Evolutionary conservation across 495 filamentous ascomycete genomes (phyloP), one percentile per base, ranked within the genome.

Genomic region (Aspergillus kassunensis): DNA sequence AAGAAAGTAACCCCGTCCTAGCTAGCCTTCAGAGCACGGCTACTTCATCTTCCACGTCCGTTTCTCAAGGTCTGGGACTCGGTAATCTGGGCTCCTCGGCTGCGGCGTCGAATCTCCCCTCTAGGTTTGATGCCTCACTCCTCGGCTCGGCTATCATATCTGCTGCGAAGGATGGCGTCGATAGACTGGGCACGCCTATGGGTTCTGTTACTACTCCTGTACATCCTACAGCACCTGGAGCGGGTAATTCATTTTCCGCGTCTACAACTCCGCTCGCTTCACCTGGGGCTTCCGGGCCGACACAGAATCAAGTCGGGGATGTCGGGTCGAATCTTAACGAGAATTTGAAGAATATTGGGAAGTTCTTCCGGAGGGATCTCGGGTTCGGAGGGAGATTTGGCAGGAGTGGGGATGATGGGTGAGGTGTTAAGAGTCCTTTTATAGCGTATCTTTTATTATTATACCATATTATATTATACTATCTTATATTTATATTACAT

Each of bases 311-410:
- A 33, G 53, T 51, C 57, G 20, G 62, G 56, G 16, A 64, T 16
- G 68, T 76, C 16, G 68, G 78, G 6, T 78, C 74, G 4, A 87
- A 86, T 34, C 75, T 96, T 48, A 92, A 95, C 59, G 90, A 95
- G 70, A 96, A 96, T 67, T 60, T 96, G 68, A 90, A 87, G 77
- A 95, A 88, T 67, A 87, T 98, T 65, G 93, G 93, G 3, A 96
- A 93, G 69, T 96, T 98, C 71, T 97, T 98, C 73, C 82, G 86
- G 43, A 70, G 92, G 47, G 93, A 98, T 73, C 80, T 92, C 25
- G 87, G 89, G 3, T 83, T 97, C 67, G 86, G 89, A 9, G 81
- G 86, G 9, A 72, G 88, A 54, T 91, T 93, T 68, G 80, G 78
- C 1, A 61, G 69, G 21, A 59, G 65, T 9, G 55, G 59, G 19